Evolutionary conservation across 257 asterid species (phyloP), one percentile per base, ranked within the genome.

Genomic region (Oldenlandia corymbosa): DNA sequence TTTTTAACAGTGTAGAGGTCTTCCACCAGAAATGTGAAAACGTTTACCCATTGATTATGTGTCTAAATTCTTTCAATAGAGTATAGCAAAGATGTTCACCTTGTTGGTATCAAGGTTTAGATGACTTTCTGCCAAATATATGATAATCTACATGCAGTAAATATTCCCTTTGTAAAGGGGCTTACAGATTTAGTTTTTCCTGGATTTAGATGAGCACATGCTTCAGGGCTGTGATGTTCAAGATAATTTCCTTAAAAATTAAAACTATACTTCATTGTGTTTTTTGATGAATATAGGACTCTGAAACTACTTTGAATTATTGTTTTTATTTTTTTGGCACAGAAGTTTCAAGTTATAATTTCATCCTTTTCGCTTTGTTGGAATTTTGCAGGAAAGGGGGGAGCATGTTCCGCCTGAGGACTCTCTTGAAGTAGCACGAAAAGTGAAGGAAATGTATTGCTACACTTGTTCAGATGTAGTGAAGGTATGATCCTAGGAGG

Each of bases 381-480:
- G 69, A 62, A 69, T 59, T 49, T 26, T 83, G 66, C 71, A 92
- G 99, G 97, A 92, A 87, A 89, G 99, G 81, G 97, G 91, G 67
- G 99, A 92, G 84, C 83, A 80, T 62, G 69, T 92, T 76, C 97
- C 99, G 54, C 88, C 94, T 26, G 97, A 92, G 77, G 96, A 92
- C 53, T 90, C 96, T 69, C 77, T 92, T 74, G 99, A 89, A 53
- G 95, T 89, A 48, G 93, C 96, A 54, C 83, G 87, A 66, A 85
- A 82, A 81, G 94, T 92, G 75, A 92, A 89, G 84, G 99, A 92
- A 75, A 81, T 74, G 85, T 81, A 92, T 77, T 87, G 99, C 82
- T 92, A 92, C 76, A 92, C 99, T 67, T 89, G 90, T 74, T 92
- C 99, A 30, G 97, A 92, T 85, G 78, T 92, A 61, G 94, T 92